Base-by-base conservation (phyloP, 345 rosid species). In the Pelargonium nanum region DNA sequence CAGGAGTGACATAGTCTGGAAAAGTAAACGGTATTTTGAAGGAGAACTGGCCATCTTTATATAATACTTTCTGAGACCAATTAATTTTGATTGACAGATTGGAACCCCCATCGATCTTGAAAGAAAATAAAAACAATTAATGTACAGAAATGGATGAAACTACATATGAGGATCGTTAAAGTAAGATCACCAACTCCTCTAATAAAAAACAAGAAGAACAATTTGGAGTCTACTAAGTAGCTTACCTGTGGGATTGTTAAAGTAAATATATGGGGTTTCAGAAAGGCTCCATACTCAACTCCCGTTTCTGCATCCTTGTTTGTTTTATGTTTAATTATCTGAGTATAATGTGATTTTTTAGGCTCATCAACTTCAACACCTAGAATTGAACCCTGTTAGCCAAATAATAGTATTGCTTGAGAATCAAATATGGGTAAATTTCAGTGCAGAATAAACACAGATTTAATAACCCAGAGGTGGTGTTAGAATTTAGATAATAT, bases 361-460 rank as follows among this genome's bases (percentile, higher is more conserved):
- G 81, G 78, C 71, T 78, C 74, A 70, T 79, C 90, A 58, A 83
- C 88, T 71, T 93, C 97, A 32, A 93, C 88, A 87, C 97, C 92
- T 84, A 87, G 89, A 82, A 93, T 78, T 60, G 96, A 85, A 74
- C 97, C 97, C 90, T 93, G 94, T 89, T 84, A 89, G 85, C 81
- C 88, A 92, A 65, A 75, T 63, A 81, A 72, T 60, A 65, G 50
- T 65, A 69, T 69, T 65, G 67, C 65, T 64, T 65, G 80, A 75
- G 74, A 76, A 58, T 50, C 44, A 61, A 58, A 56, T 17, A 24
- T 13, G 23, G 54, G 40, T 45, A 16, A 53, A 23, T 30, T 6
- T n/a, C 53, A 34, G 52, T 8, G 13, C 50, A 24, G 26, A 12
- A 45, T 19, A 22, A n/a, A 28, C 16, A 40, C 48, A 40, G 16